Percentiles rank a stretch among this genome's conserved stretches.
phyloP scores from a whole-genome alignment of 805 yeast genomes.

The Lipomyces starkeyi region DNA sequence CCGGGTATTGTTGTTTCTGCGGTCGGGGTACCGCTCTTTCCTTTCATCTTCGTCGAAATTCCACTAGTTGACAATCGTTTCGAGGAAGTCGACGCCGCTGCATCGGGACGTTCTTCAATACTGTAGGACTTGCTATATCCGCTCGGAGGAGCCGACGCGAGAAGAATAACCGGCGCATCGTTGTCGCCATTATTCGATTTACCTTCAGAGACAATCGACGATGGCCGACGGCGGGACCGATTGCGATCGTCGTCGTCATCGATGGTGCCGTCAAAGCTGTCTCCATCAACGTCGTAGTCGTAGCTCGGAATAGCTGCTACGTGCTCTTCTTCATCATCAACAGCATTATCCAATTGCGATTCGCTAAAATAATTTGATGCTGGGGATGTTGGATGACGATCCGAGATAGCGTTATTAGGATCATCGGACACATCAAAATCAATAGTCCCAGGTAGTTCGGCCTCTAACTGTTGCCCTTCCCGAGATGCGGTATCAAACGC shows the following conservation, averaged over 20 bases:
- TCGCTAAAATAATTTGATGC: not conserved
- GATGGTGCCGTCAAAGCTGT: not conserved
- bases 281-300: not conserved
- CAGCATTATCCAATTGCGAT: not conserved
- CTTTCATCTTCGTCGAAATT: not conserved
- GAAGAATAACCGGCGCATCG: conserved; percentile 3
- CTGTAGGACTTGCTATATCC: not conserved
- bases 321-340: not conserved
- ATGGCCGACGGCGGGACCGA: not conserved
- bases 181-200: not conserved
- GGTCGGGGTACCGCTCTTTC: not conserved
- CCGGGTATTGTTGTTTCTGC: conserved; percentile 5
- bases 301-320: not conserved
- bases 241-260: conserved; percentile 2
- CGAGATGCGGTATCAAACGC: not conserved
- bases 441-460: not conserved
- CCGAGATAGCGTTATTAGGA: not conserved
- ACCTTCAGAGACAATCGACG: not conserved
- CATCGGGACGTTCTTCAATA: not conserved
- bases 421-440: not conserved
- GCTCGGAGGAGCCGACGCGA: conserved; percentile 10
- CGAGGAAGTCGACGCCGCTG: not conserved
- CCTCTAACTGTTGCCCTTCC: not conserved
- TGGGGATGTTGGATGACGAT: not conserved
- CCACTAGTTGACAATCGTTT: not conserved